A percentile compares a stretch with the other conserved stretches of the same genome.
phyloP scores from a whole-genome alignment of 2,329 filamentous ascomycete species.

The Akanthomyces dipterigenus region DNA sequence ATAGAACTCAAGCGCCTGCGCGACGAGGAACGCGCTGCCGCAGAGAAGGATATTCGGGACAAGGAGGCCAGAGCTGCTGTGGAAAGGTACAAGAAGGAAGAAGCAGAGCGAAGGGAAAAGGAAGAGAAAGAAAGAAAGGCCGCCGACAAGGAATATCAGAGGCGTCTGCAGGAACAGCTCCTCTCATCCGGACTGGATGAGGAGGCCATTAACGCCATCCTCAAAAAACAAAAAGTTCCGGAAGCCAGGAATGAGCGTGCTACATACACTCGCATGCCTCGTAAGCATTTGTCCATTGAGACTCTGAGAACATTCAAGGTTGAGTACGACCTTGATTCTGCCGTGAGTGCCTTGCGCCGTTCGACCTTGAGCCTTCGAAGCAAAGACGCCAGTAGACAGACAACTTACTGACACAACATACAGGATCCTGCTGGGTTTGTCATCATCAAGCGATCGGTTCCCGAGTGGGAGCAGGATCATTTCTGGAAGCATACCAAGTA shows the following conservation, averaged over 20 bases:
- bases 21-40: constrained; percentile 37
- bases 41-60: constrained; percentile 36
- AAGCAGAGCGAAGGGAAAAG: constrained; percentile 39
- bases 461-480: constrained; percentile 62
- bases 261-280: constrained; percentile 58
- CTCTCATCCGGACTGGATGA: constrained; percentile 53
- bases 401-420: constrained; percentile 28
- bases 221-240: constrained; percentile 47
- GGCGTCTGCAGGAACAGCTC: constrained; percentile 50
- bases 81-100: constrained; percentile 42
- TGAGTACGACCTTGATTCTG: constrained; percentile 51
- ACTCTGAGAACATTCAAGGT: constrained; percentile 49
- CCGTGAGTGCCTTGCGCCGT: constrained; percentile 28
- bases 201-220: constrained; percentile 50
- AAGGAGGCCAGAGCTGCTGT: constrained; percentile 43
- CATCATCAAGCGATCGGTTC: constrained; percentile 67
- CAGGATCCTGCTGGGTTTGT: constrained; percentile 63
- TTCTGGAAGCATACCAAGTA: constrained; percentile 65
- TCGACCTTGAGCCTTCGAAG: neutral
- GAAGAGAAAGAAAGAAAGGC: constrained; percentile 42
- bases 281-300: constrained; percentile 55
- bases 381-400: neutral
- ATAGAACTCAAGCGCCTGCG: constrained; percentile 43
- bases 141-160: constrained; percentile 47
- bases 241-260: constrained; percentile 31